These are phyloP conservation scores for Nissolia schottii DNA, from an alignment of 306 rosid genomes.

Conservation along the genomic window DNA sequence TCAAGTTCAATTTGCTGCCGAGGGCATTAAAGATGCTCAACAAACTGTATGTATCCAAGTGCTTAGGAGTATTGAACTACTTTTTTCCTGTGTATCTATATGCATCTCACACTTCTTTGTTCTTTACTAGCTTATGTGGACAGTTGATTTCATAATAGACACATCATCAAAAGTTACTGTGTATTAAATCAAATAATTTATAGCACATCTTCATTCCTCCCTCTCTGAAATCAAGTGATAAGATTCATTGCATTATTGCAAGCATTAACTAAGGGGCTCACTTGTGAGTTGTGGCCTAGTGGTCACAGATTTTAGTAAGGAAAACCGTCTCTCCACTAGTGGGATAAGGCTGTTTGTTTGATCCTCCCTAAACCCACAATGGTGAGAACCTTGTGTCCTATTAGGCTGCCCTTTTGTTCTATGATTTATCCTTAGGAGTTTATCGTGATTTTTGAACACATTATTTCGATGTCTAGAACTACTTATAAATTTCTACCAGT, in stretches of 20 bases:
- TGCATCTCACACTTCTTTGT: neutral
- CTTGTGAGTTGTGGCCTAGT: neutral
- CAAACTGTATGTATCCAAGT: slow-evolving; percentile 69
- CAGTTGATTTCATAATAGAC: neutral
- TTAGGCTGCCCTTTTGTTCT: neutral
- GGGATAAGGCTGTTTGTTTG: neutral
- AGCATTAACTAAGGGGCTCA: neutral
- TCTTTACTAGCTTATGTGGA: neutral
- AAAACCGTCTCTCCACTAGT: neutral
- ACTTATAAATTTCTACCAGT: slow-evolving; percentile 10
- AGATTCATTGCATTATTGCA: neutral
- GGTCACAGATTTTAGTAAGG: slow-evolving; percentile 6
- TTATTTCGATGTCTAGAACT: neutral
- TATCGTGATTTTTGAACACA: neutral
- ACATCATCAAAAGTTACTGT: neutral
- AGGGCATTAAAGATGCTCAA: slow-evolving; percentile 94
- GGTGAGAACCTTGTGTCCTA: neutral
- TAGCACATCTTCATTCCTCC: neutral
- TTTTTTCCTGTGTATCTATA: neutral
- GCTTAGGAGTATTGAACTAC: neutral
- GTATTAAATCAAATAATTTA: neutral
- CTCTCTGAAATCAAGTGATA: neutral
- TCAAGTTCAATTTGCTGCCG: slow-evolving; percentile 93
- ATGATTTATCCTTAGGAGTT: neutral
- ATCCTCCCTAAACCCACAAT: neutral